Base-by-base conservation (phyloP, 2,329 filamentous ascomycete species). In the Talaromyces sp. region DNA sequence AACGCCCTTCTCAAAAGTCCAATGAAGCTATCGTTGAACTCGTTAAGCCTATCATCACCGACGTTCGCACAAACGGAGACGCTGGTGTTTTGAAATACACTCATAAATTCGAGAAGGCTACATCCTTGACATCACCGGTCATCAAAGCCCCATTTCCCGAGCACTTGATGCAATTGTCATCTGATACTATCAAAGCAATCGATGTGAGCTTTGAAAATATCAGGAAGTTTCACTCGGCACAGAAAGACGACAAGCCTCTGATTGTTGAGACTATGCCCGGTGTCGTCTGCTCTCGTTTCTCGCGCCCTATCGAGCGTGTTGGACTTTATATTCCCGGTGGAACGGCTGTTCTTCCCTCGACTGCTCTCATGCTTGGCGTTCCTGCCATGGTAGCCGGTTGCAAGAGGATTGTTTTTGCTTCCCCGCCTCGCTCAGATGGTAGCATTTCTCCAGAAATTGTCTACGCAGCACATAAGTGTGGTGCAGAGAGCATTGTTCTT, bases 381-480 rank as follows among this genome's bases (percentile, higher is more conserved):
- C 95, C 95, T 8, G 95, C 95, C 66, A 96, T 96, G 90, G 95
- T 98, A 8, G 95, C 95, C 27, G 95, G 95, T 27, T 99, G 95
- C 84, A 88, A 93, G 81, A 96, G 90, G 79, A 97, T 99, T 67
- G 90, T 99, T 16, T 82, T 99, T 41, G 95, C 95, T 22, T 96
- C 93, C 0, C 95, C 95, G 35, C 95, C 95, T 19, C 89, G 95
- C 50, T 80, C 90, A 0, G 94, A 98, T 73, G 95, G 95, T 59
- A 92, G 89, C 70, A 86, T 98, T 68, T 97, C 94, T 0, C 95
- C 95, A 0, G 95, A 99, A 77, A 97, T 99, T 67, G 94, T 99
- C 62, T 99, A 99, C 75, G 91, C 92, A 39, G 95, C 95, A 3
- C 93, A 98, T 86, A 98, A 97, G 81, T 89, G 98, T 62, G 94